A percentile compares a stretch with the other conserved stretches of the same genome.
Evolutionary conservation across 1,139 yeast genomes (phyloP).

Genomic region (Sugiyamaella neomexicana): DNA sequence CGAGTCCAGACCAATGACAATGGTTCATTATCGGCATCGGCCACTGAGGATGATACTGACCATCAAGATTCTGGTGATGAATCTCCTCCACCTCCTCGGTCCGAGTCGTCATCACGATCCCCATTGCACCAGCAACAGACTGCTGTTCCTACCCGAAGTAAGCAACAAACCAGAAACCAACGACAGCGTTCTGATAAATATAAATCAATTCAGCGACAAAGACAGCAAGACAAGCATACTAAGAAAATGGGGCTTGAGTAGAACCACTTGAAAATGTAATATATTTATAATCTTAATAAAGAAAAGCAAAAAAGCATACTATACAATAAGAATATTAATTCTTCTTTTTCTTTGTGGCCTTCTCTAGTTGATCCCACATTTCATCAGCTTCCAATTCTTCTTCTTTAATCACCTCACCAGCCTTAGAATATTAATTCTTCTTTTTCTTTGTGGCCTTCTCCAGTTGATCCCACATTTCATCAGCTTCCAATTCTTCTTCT

Average conservation of each 20-base stretch:
- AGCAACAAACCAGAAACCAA: conserved; percentile 10
- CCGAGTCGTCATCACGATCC: neutral
- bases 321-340: conserved; percentile 7
- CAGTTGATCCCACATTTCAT: conserved; percentile 37
- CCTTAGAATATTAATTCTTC: conserved; percentile 29
- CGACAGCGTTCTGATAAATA: conserved; percentile 17
- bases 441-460: conserved; percentile 37
- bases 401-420: conserved; percentile 20
- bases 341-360: conserved; percentile 39
- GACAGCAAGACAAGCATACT: conserved; percentile 22
- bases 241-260: conserved; percentile 21
- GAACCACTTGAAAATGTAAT: too few species aligned
- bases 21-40: conserved; percentile 16
- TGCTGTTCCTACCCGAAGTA: neutral
- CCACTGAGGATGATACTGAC: conserved; percentile 11
- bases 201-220: conserved; percentile 16
- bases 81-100: neutral
- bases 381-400: conserved; percentile 35
- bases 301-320: too few species aligned
- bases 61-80: neutral
- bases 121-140: neutral
- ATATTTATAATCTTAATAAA: too few species aligned
- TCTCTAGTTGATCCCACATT: conserved; percentile 37
- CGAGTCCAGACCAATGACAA: conserved; percentile 9
- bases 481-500: conserved; percentile 33